Base-by-base conservation (phyloP, 2,329 filamentous ascomycete species). In the Chrysosporium keratinophilum region DNA sequence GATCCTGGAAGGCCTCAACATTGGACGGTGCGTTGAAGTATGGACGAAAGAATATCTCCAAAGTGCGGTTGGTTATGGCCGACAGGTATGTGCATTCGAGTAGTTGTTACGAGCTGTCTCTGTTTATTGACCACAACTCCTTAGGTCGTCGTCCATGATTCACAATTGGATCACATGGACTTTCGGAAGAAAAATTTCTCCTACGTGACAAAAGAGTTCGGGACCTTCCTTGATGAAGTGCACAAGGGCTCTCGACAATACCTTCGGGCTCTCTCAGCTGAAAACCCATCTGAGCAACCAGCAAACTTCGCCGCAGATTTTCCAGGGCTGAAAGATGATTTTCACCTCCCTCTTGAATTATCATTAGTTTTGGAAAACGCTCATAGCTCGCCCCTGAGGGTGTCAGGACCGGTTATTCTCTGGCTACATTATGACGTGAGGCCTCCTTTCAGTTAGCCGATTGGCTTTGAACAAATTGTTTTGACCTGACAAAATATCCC, bases 401-500 rank as follows among this genome's bases (percentile, higher is more conserved):
- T 95, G 56, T 91, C 86, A 3, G 87, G 87, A 0, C 80, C 80
- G 1, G 85, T 91, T 10, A 85, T 83, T 40, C 87, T 95, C 80
- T 95, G 90, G 89, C 75, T 95, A 33, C 88, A 94, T 68, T 94
- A 93, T 71, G 87, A 94, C 69, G 83, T 85, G 57, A 63, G 66
- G 60, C 14, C 53, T 47, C 42, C n/a, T 5, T 34, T 39, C 14
- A 50, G 9, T 43, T 46, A 40, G 5, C n/a, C 33, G 17, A 14
- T 11, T 42, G 7, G 6, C 35, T 14, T 19, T 10, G 20, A n/a
- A 15, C 12, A 47, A 12, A 14, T 40, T 46, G 11, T 10, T 19
- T 51, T 23, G 20, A 35, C 2, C 51, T 52, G 34, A 52, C 42
- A 6, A 44, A 47, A 44, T 47, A 44, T 58, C 47, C n/a, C 54